These are phyloP conservation scores for Seiridium cupressi DNA, from an alignment of 2,329 filamentous ascomycete species.

Conservation along the genomic window DNA sequence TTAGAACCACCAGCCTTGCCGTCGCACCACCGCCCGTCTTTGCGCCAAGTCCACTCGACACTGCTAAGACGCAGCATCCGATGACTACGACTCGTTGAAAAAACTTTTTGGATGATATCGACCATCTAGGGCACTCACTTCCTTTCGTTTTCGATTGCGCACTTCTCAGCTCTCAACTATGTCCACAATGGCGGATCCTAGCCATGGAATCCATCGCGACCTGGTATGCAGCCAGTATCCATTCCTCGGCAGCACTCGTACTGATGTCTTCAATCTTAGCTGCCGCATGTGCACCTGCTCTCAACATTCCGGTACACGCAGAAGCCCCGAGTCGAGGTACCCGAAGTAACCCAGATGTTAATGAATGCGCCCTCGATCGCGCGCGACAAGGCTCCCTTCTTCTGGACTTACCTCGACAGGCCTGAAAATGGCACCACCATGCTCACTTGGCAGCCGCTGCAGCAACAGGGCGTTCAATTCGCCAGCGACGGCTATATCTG, in stretches of 20 bases:
- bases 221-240: slow-evolving; percentile 29
- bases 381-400: slow-evolving; percentile 81
- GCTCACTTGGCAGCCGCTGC: slow-evolving; percentile 83
- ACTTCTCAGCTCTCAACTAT: slow-evolving; percentile 15
- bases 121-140: not conserved
- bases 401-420: slow-evolving; percentile 86
- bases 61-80: not conserved
- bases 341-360: slow-evolving; percentile 81
- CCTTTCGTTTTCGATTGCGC: not conserved
- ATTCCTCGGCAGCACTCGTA: not conserved
- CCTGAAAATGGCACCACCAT: slow-evolving; percentile 80
- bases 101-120: not conserved
- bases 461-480: slow-evolving; percentile 69
- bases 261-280: slow-evolving; percentile 42
- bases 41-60: not conserved
- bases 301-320: slow-evolving; percentile 80
- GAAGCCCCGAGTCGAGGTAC: slow-evolving; percentile 67
- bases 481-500: slow-evolving; percentile 92
- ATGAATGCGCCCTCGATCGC: slow-evolving; percentile 81
- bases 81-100: not conserved
- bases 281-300: slow-evolving; percentile 86
- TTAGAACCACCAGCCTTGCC: slow-evolving; percentile 7
- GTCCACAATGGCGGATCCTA: slow-evolving; percentile 41
- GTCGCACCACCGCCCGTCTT: not conserved
- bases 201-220: slow-evolving; percentile 41